Evolutionary conservation across 192 early-diverging fungal species (phyloP).

Genomic region (Bifiguratus adelaidae): DNA sequence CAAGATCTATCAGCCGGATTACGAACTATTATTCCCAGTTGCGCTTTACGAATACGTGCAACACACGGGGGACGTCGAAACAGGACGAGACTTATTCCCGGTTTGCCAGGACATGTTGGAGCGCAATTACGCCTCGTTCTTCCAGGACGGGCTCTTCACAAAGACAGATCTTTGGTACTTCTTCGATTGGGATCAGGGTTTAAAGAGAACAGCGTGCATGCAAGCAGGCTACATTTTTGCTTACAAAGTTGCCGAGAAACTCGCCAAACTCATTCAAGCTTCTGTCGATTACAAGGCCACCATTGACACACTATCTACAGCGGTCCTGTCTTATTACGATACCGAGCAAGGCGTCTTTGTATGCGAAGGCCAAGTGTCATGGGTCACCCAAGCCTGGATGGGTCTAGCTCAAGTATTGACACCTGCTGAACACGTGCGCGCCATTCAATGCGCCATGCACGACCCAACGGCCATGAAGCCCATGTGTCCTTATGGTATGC

Average conservation of each 20-base stretch:
- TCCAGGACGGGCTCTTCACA: not conserved
- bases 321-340: not conserved
- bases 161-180: not conserved
- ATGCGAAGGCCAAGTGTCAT: not conserved
- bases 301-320: not conserved
- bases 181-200: not conserved
- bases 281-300: not conserved
- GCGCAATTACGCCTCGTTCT: not conserved
- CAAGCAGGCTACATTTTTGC: constrained; percentile 1
- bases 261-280: not conserved
- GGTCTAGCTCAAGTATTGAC: not conserved
- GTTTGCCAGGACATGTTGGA: constrained; percentile 1
- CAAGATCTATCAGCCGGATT: not conserved
- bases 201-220: not conserved
- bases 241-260: not conserved
- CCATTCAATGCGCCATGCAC: not conserved
- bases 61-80: not conserved
- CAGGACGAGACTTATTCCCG: not conserved
- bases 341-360: not conserved
- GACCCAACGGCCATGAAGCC: not conserved
- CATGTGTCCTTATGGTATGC: not conserved
- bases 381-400: constrained; percentile 4
- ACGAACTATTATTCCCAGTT: not conserved
- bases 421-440: not conserved
- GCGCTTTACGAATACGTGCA: not conserved